Evolutionary conservation across 1,139 yeast genomes (phyloP), one percentile per base, ranked within the genome.

Genomic region (Kodamaea fungicola): DNA sequence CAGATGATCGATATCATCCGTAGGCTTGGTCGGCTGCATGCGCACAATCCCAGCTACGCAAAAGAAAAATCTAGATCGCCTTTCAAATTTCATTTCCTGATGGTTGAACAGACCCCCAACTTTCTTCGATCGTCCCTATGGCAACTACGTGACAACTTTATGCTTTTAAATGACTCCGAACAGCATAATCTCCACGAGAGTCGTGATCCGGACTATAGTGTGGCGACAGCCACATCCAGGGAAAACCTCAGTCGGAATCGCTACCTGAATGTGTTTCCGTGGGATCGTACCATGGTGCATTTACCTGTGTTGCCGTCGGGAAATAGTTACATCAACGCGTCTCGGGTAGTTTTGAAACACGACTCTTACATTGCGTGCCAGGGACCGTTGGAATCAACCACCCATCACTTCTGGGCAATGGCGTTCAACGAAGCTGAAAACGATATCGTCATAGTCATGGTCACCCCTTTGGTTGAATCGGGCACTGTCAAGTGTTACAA

Each of bases 351-450:
- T 2, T 39, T 64, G 9, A 31, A 21, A 1, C 33, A 25, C 12
- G 44, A 44, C 26, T 37, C 43, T 12, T 71, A 67, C 43, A 70
- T 71, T 30, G 75, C 74, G 1, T 50, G 66, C 23, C 77, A 71
- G 44, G 77, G 97, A 0, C 97, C 98, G 0, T 66, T 80, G 4
- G 54, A 55, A 2, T 40, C 52, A 8, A 89, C 97, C 0, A 64
- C 69, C 38, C 71, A 64, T 28, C 90, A 85, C 51, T 88, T 87
- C 55, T 90, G 96, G 98, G 80, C 82, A 40, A 88, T 88, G 96
- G 78, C 85, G 28, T 76, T 70, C 45, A 64, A 71, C 34, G 71
- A 75, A 44, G 59, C 73, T 10, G 61, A 55, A 31, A 58, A 50
- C 13, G 59, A 62, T 51, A 71, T 85, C 2, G 76, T 83, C 1